Percentiles rank a stretch among this genome's conserved stretches.
Evolutionary conservation across 768 basidiomycete genomes (phyloP).

Genomic region (Rhizopogon sp.): DNA sequence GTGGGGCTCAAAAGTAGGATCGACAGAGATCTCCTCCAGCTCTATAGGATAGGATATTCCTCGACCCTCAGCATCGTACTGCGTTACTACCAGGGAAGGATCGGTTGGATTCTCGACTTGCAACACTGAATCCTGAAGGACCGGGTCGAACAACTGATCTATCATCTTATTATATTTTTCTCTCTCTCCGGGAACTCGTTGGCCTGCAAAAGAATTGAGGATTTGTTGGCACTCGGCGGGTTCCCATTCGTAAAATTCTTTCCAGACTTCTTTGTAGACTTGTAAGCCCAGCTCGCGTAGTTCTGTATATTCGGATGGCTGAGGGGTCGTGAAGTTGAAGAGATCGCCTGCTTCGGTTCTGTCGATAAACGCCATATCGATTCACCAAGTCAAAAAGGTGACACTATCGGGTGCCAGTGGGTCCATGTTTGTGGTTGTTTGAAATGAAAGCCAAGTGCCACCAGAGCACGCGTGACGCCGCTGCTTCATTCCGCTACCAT

Average conservation of each 20-base stretch:
- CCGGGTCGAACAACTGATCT: background rate
- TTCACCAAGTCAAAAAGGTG: too few relatives aligned
- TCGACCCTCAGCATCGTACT: background rate
- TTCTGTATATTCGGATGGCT: conserved; percentile 2
- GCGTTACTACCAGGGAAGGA: conserved; percentile 6
- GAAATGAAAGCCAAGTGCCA: background rate
- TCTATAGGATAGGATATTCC: background rate
- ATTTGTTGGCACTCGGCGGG: conserved; percentile 21
- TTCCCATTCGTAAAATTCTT: conserved; percentile 45
- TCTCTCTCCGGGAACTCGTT: background rate
- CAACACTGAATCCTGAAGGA: background rate
- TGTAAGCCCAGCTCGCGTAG: conserved; percentile 19
- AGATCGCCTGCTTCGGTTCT: conserved; percentile 13
- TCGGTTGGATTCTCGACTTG: background rate
- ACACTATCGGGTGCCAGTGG: too few relatives aligned
- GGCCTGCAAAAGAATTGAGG: conserved; percentile 13
- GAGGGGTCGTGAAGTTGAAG: background rate
- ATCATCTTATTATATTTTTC: background rate
- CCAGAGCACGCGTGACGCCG: background rate
- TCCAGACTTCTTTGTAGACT: conserved; percentile 36
- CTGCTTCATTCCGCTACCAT: conserved; percentile 17
- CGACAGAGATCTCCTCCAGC: conserved; percentile 14
- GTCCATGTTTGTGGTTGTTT: background rate
- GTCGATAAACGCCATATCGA: conserved; percentile 20
- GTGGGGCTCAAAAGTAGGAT: conserved; percentile 13